phyloP scores from a whole-genome alignment of 2,329 filamentous ascomycete genomes.

The Fusarium praegraminearum region DNA sequence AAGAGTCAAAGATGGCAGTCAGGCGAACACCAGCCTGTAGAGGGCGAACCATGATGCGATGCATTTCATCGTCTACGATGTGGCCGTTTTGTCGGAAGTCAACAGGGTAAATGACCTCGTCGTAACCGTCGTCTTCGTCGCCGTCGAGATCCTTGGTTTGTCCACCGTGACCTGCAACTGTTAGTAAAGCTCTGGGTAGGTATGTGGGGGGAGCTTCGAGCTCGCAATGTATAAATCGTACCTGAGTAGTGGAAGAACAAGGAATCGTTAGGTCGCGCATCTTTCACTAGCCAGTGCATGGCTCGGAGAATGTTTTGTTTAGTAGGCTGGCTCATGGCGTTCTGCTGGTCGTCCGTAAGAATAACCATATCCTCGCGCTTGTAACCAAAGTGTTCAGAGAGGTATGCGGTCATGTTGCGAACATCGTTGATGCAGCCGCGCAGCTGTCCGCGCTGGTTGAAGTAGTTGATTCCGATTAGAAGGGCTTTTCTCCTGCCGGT shows the following conservation, averaged over 20 bases:
- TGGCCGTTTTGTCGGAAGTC: conserved; percentile 84
- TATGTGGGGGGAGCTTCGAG: neutral
- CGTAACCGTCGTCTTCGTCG: conserved; percentile 84
- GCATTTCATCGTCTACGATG: conserved; percentile 87
- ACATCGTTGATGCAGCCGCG: conserved; percentile 97
- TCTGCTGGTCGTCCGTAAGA: conserved; percentile 95
- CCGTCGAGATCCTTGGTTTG: conserved; percentile 83
- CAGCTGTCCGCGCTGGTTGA: conserved; percentile 89
- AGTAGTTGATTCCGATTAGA: conserved; percentile 96
- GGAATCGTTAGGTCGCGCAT: conserved; percentile 90
- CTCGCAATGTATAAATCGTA: conserved; percentile 55
- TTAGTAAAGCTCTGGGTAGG: conserved; percentile 14
- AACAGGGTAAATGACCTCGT: conserved; percentile 86
- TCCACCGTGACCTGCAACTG: conserved; percentile 75
- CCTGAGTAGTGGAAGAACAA: conserved; percentile 98
- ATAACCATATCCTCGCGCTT: conserved; percentile 97
- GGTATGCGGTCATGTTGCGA: conserved; percentile 93
- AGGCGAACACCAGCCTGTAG: conserved; percentile 67
- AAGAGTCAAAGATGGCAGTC: conserved; percentile 74
- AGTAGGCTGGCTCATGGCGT: conserved; percentile 95
- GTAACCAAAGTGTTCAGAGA: conserved; percentile 91
- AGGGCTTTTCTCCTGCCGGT: conserved; percentile 90
- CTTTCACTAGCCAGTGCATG: conserved; percentile 98
- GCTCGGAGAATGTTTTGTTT: conserved; percentile 95
- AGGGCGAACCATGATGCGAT: conserved; percentile 75